Base-by-base conservation (phyloP, 139 green algal genomes). In the Astrephomene gubernaculifera region DNA sequence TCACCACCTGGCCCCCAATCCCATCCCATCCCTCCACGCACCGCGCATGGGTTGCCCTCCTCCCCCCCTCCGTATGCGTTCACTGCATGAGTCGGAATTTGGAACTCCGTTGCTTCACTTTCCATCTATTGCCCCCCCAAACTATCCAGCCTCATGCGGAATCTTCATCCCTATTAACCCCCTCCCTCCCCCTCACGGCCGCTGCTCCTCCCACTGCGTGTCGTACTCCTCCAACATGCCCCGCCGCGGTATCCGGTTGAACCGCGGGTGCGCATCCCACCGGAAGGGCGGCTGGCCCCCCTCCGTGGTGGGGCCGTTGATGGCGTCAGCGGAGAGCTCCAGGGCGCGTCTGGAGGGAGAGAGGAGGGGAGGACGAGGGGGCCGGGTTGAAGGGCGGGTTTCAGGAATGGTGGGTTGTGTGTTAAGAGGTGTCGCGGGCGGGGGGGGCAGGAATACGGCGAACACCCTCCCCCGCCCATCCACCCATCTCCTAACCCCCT, bases 131-230 rank as follows among this genome's bases (percentile, higher is more conserved):
- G n/a, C n/a, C n/a, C n/a, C n/a, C n/a, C n/a, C n/a, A n/a, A n/a
- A n/a, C n/a, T n/a, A n/a, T n/a, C n/a, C n/a, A n/a, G n/a, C n/a
- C n/a, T n/a, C n/a, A n/a, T n/a, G n/a, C n/a, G n/a, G n/a, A n/a
- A n/a, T n/a, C n/a, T n/a, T n/a, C n/a, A n/a, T n/a, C n/a, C n/a
- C n/a, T n/a, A n/a, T n/a, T n/a, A n/a, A n/a, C n/a, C n/a, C n/a
- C n/a, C n/a, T n/a, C n/a, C n/a, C n/a, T n/a, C n/a, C n/a, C n/a
- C n/a, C 41, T 91, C 65, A 93, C 4, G 91, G 89, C 78, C 61
- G 31, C 71, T 92, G 88, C 44, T 87, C 60, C 82, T 94, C 91
- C 90, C 89, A 94, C 25, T 87, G 27, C 36, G 89, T 90, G 68
- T 91, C 75, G 78, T 89, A 93, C 5, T 63, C 54, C 0, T 90